These are phyloP conservation scores for Zea luxurians DNA, from an alignment of 176 grass and related monocot genomes.

Conservation along the genomic window DNA sequence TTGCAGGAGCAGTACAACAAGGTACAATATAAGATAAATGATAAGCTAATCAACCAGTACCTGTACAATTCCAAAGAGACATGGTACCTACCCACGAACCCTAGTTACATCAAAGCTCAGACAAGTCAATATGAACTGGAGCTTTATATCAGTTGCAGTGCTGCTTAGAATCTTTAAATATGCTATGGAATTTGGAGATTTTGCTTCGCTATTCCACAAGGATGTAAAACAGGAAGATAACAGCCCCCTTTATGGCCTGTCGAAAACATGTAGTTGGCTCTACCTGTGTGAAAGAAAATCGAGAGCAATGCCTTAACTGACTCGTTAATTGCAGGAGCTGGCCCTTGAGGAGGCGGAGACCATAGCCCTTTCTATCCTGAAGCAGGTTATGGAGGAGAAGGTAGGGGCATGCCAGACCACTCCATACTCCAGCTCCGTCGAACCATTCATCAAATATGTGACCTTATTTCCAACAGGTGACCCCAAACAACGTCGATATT, in stretches of 20 bases:
- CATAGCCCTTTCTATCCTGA: slow-evolving; percentile 88
- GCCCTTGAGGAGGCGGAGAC: slow-evolving; percentile 85
- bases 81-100: not conserved
- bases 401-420: slow-evolving; percentile 23
- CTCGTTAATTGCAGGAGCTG: slow-evolving; percentile 62
- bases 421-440: not conserved
- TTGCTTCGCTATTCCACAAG: not conserved
- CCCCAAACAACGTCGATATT: slow-evolving; percentile 79
- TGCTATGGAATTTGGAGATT: not conserved
- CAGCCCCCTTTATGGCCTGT: not conserved
- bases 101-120: not conserved
- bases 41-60: slow-evolving; percentile 3
- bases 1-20: slow-evolving; percentile 96
- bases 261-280: not conserved
- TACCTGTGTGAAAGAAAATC: not conserved
- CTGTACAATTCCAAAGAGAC: not conserved
- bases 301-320: not conserved
- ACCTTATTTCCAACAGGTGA: slow-evolving; percentile 51
- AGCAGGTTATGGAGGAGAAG: slow-evolving; percentile 99
- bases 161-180: not conserved
- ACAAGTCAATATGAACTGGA: not conserved
- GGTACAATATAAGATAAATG: slow-evolving; percentile 34
- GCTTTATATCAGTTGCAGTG: not conserved
- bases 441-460: not conserved
- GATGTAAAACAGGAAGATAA: not conserved